These are phyloP conservation scores for Wickerhamiella domercqiae DNA, from an alignment of 805 yeast genomes.

Conservation along the genomic window DNA sequence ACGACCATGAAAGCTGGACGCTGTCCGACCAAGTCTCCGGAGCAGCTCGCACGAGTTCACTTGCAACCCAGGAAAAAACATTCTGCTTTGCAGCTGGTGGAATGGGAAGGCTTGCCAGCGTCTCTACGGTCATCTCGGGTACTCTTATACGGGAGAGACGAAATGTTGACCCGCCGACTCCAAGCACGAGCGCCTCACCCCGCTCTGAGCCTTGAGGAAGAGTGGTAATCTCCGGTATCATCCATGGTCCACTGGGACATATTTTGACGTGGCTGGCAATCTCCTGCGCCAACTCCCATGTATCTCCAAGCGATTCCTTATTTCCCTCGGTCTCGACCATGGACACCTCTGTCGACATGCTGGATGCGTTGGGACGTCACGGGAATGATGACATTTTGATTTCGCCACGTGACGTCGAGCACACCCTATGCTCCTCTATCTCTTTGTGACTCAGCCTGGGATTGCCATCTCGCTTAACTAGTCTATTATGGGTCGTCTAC, in stretches of 20 bases:
- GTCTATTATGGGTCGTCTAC: not conserved
- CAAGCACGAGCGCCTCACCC: constrained; percentile 14
- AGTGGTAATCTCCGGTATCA: constrained; percentile 8
- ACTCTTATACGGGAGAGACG: constrained; percentile 9
- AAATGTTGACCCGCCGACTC: constrained; percentile 18
- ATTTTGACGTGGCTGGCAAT: not conserved
- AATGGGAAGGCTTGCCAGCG: constrained; percentile 3
- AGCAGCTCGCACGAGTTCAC: constrained; percentile 1
- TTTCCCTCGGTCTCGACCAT: not conserved
- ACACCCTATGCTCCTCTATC: no score
- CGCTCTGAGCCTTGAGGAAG: constrained; percentile 6
- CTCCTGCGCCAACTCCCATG: not conserved
- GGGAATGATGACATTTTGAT: no score
- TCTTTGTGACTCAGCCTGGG: no score
- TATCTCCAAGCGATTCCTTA: not conserved
- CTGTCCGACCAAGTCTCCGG: constrained; percentile 2
- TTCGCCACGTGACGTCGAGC: no score
- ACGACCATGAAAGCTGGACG: constrained; percentile 18
- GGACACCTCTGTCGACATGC: not conserved
- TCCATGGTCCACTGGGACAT: constrained; percentile 12
- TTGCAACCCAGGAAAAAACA: constrained; percentile 13
- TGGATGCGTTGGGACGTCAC: not conserved
- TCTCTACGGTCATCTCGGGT: not conserved
- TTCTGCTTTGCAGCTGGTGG: constrained; percentile 6
- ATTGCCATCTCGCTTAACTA: no score